phyloP scores from a whole-genome alignment of 768 basidiomycete species.

The Pholiota conissans region DNA sequence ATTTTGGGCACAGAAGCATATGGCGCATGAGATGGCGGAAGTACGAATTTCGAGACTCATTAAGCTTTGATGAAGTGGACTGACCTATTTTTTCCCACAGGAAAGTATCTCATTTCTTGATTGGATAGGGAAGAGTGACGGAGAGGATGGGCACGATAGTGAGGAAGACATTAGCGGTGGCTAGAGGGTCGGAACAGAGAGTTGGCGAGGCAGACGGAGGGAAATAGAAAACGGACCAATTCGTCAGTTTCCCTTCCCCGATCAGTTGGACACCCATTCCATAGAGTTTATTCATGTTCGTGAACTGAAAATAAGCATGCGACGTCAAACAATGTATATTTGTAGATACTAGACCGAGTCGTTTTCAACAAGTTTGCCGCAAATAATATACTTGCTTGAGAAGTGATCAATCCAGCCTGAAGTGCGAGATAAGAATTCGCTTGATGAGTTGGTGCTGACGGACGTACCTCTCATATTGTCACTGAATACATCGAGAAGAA shows the following conservation, averaged over 20 bases:
- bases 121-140: slow-evolving; percentile 10
- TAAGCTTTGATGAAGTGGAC: neutral
- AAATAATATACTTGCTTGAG: slow-evolving; percentile 87
- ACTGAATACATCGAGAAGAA: slow-evolving; percentile 35
- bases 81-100: slow-evolving; percentile 2
- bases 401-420: slow-evolving; percentile 95
- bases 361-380: slow-evolving; percentile 87
- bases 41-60: slow-evolving; percentile 28
- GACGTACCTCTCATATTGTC: slow-evolving; percentile 88
- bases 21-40: slow-evolving; percentile 49
- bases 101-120: slow-evolving; percentile 12
- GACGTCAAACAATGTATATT: neutral
- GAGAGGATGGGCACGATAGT: neutral
- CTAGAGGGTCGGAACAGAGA: neutral
- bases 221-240: neutral
- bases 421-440: neutral
- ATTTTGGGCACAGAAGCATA: slow-evolving; percentile 45
- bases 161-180: neutral
- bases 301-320: neutral
- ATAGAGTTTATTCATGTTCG: neutral
- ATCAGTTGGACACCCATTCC: neutral
- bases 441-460: neutral
- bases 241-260: neutral
- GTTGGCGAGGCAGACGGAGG: neutral
- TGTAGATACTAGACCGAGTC: slow-evolving; percentile 41